phyloP scores from a whole-genome alignment of 371 early-diverging fungal genomes.

The Mortierella sp. region DNA sequence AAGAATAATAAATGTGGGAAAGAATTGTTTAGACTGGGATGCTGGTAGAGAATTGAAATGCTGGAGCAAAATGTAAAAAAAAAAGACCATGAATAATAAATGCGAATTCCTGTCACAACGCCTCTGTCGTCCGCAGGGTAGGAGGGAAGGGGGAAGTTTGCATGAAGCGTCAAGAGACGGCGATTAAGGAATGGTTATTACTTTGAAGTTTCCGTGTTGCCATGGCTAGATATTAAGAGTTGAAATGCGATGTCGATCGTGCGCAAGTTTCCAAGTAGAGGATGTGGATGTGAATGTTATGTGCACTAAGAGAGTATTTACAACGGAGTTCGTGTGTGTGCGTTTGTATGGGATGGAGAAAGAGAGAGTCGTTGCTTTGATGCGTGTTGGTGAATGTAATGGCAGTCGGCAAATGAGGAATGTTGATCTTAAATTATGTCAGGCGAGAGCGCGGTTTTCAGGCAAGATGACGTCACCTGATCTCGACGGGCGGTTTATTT shows the following conservation, averaged over 20 bases:
- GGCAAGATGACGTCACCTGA: no score
- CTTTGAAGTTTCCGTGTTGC: conserved; percentile 58
- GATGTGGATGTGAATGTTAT: no score
- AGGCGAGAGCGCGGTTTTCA: no score
- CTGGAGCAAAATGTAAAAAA: conserved; percentile 3
- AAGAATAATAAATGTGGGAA: background rate
- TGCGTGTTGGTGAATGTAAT: conserved; percentile 2
- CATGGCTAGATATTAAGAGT: conserved; percentile 26
- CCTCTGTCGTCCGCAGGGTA: conserved; percentile 1
- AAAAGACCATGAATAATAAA: background rate
- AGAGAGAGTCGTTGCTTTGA: background rate
- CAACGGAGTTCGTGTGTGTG: background rate
- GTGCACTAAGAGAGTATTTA: conserved; percentile 1
- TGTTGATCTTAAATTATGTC: no score
- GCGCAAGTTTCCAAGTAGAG: background rate
- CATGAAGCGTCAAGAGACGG: background rate
- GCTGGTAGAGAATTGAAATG: background rate
- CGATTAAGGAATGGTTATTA: conserved; percentile 24
- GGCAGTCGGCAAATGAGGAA: background rate
- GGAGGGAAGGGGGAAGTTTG: background rate
- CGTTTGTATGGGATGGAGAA: no score
- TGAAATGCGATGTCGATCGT: conserved; percentile 4
- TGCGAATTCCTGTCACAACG: conserved; percentile 1
- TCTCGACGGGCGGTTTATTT: no score
- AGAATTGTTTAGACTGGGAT: conserved; percentile 10